Percentiles rank a stretch among this genome's conserved stretches.
phyloP scores from a whole-genome alignment of 257 asterid genomes.

The Solanum stenotomum region DNA sequence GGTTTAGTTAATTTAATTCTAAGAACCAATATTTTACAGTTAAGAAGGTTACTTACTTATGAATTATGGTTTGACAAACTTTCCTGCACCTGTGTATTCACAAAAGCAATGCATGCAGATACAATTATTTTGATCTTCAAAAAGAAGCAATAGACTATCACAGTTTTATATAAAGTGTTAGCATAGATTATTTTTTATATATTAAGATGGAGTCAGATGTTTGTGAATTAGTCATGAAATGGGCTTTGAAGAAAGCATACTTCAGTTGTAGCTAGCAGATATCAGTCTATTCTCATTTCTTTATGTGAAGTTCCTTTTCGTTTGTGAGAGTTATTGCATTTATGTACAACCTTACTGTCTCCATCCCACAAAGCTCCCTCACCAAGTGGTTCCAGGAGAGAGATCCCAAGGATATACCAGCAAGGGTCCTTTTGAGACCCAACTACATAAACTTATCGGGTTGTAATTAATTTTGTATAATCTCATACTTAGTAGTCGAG shows the following conservation, averaged over 20 bases:
- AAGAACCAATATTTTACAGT: background rate
- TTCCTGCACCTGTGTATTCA: background rate
- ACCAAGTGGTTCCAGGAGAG: background rate
- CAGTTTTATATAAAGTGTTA: background rate
- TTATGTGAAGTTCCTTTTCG: background rate
- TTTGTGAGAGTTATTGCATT: background rate
- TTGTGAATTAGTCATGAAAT: background rate
- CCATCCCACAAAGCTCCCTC: background rate
- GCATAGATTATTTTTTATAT: background rate
- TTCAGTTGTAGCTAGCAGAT: background rate
- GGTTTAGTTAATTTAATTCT: background rate
- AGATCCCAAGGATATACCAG: background rate
- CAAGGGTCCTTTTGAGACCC: background rate
- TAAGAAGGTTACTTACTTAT: background rate
- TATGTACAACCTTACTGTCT: background rate
- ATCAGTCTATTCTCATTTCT: background rate
- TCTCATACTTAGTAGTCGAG: background rate
- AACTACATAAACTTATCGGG: background rate
- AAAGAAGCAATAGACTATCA: background rate
- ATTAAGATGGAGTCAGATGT: background rate
- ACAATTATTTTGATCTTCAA: background rate
- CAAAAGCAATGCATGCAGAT: background rate
- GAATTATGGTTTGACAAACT: background rate
- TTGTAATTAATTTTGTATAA: background rate
- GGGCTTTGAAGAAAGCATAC: background rate